Conservation (phyloP, 176 grass and related monocot genomes). For the Aegilops longissima region DNA sequence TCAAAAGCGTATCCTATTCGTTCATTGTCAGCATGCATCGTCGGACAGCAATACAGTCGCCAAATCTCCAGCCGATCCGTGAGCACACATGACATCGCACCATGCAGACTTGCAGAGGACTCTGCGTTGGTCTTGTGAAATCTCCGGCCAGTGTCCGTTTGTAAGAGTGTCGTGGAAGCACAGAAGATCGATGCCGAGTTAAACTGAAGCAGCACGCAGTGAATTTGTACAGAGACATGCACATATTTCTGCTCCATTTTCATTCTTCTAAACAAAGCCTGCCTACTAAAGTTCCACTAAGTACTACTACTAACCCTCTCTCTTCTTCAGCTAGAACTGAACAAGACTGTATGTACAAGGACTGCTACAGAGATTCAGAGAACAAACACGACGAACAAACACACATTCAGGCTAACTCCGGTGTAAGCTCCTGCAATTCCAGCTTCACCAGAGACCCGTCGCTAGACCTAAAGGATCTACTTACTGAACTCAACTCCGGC, state of each 20-base stretch:
- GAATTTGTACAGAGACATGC: neutral
- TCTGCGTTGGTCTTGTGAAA: no score
- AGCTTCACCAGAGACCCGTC: neutral
- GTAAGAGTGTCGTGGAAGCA: neutral
- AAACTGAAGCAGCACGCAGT: neutral
- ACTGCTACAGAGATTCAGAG: neutral
- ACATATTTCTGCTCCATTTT: neutral
- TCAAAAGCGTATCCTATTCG: neutral
- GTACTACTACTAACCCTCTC: neutral
- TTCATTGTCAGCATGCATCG: neutral
- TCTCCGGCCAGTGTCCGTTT: neutral
- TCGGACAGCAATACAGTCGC: neutral
- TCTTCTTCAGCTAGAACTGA: neutral
- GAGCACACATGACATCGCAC: neutral
- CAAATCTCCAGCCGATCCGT: neutral
- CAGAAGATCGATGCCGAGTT: no score
- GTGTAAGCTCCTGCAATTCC: conserved; percentile 7
- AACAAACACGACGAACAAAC: neutral
- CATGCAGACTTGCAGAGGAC: neutral
- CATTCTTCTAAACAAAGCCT: neutral
- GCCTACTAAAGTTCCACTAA: neutral
- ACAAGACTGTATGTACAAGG: neutral
- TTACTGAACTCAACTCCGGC: neutral
- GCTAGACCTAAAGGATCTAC: neutral
- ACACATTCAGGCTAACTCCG: neutral